Base-by-base conservation (phyloP, 2,329 filamentous ascomycete species). In the Aspergillus candidus region DNA sequence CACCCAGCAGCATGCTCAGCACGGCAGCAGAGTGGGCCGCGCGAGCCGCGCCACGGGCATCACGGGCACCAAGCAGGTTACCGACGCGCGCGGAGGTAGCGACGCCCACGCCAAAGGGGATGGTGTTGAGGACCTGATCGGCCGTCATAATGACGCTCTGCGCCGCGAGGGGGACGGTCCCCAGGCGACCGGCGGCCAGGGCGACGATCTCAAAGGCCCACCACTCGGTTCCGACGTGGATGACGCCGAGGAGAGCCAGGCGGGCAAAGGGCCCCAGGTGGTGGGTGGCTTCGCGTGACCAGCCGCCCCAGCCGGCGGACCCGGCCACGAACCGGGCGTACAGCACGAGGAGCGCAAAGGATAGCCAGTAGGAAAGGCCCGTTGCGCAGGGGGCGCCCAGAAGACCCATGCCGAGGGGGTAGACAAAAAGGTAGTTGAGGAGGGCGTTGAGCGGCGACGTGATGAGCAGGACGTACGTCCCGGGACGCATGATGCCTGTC, bases 171-270 rank as follows among this genome's bases (percentile, higher is more conserved):
- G 87, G 77, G 30, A 89, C 78, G 0, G 86, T 90, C 3, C 89
- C 89, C 0, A 94, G 76, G 31, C 83, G 78, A 1, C 88, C 88
- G 4, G 88, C 88, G 2, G 85, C 86, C 0, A 94, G 76, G 1
- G 88, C 87, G 2, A 94, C 87, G 52, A 94, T 91, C 66, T 94
- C 88, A 56, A 94, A 94, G 0, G 88, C 89, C 88, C 88, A 94
- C 88, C 88, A 94, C 66, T 94, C 89, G 0, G 88, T 93, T 3
- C 87, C 89, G 4, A 94, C 86, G 51, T 94, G 88, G 3, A 94
- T 69, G 34, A 94, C 74, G 0, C 88, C 89, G 0, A 94, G 72
- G 11, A 84, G 66, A 0, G 88, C 86, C 3, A 94, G 78, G 8
- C 81, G 79, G 1, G 85, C 75, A 61, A 94, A 94, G 0, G 81